Conservation (phyloP, 108 stramenopile species). For the Discostella stelligeroides region DNA sequence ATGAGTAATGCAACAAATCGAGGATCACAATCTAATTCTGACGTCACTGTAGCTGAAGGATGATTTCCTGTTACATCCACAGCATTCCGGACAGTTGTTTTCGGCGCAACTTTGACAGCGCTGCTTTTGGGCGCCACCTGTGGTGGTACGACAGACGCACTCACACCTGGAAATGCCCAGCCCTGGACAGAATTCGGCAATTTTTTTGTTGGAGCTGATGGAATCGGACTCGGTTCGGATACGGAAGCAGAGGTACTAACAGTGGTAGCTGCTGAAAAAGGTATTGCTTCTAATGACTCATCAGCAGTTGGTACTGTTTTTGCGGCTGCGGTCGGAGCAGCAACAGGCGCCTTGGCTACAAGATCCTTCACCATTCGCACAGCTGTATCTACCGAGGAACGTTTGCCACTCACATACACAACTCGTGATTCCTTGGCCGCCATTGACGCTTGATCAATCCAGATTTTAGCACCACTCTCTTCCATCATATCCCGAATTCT, state of each 20-base stretch:
- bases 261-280: conserved; percentile 44
- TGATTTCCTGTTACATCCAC: neutral
- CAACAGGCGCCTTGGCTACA: conserved; percentile 73
- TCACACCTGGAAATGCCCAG: conserved; percentile 20
- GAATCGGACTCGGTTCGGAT: conserved; percentile 12
- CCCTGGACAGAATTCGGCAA: conserved; percentile 10
- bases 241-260: conserved; percentile 20
- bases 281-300: conserved; percentile 16
- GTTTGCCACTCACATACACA: conserved; percentile 87
- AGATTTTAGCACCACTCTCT: conserved; percentile 86
- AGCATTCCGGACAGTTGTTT: conserved; percentile 11
- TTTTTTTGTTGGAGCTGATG: conserved; percentile 15
- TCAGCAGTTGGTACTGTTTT: conserved; percentile 23
- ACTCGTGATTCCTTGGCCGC: conserved; percentile 69
- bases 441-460: conserved; percentile 92
- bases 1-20: conserved; percentile 85
- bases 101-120: conserved; percentile 15
- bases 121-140: conserved; percentile 16
- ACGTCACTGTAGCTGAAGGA: conserved; percentile 17
- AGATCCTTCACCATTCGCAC: conserved; percentile 79
- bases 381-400: conserved; percentile 71
- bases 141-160: conserved; percentile 1
- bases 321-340: conserved; percentile 40
- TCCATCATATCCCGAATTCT: conserved; percentile 91
- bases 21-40: conserved; percentile 70